A percentile compares a stretch with the other conserved stretches of the same genome.
Evolutionary conservation across 257 asterid genomes (phyloP).

Genomic region (Penstemon newberryi): DNA sequence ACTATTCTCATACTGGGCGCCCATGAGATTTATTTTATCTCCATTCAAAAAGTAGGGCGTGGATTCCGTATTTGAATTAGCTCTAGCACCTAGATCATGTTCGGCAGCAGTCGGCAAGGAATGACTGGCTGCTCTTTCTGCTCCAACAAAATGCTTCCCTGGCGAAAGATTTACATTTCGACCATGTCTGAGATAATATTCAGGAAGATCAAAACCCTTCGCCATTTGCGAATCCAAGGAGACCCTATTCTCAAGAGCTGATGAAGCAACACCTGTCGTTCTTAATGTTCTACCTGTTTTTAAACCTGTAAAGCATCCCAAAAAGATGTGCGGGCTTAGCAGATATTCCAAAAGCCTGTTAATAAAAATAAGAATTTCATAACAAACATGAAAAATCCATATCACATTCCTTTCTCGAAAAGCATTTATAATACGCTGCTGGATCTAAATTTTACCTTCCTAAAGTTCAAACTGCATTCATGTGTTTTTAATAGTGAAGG

Average conservation of each 20-base stretch:
- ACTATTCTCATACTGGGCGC: slow-evolving; percentile 74
- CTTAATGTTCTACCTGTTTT: slow-evolving; percentile 53
- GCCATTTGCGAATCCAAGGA: slow-evolving; percentile 52
- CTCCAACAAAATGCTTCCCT: slow-evolving; percentile 60
- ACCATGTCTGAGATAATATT: slow-evolving; percentile 56
- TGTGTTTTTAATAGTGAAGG: slow-evolving; percentile 6
- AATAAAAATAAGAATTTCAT: slow-evolving; percentile 3
- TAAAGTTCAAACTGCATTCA: slow-evolving; percentile 12
- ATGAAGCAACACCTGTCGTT: slow-evolving; percentile 49
- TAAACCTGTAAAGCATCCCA: slow-evolving; percentile 47
- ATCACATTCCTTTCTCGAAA: slow-evolving; percentile 1
- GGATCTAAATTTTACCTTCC: slow-evolving; percentile 20
- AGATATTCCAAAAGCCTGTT: slow-evolving; percentile 10
- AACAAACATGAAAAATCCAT: slow-evolving; percentile 14
- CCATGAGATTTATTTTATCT: slow-evolving; percentile 56
- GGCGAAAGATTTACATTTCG: slow-evolving; percentile 45
- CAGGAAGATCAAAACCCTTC: slow-evolving; percentile 59
- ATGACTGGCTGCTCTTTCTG: slow-evolving; percentile 56
- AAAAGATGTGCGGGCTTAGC: slow-evolving; percentile 1
- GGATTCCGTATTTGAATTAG: slow-evolving; percentile 46
- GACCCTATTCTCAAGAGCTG: slow-evolving; percentile 56
- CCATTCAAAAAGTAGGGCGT: slow-evolving; percentile 60
- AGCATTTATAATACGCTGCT: neutral
- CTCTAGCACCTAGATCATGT: slow-evolving; percentile 55
- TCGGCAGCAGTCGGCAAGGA: slow-evolving; percentile 77